Evolutionary conservation across 495 filamentous ascomycete genomes (phyloP).

Genomic region (Penicillium argentinense): DNA sequence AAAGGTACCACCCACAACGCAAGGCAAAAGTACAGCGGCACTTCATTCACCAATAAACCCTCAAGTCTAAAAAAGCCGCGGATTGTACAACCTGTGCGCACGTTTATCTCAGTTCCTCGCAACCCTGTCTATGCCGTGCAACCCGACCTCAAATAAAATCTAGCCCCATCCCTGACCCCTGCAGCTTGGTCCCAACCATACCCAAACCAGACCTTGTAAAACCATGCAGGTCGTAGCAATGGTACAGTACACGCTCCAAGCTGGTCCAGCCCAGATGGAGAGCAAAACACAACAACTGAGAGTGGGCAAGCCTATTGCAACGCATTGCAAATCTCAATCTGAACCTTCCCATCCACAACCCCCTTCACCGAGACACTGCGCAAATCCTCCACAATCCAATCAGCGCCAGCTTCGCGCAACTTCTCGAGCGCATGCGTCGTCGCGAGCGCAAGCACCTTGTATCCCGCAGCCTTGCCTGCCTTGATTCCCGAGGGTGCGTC

Average conservation of each 20-base stretch:
- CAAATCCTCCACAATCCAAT: constrained; percentile 87
- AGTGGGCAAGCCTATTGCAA: constrained; percentile 31
- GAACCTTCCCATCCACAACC: constrained; percentile 51
- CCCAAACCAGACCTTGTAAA: too few species aligned
- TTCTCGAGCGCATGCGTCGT: constrained; percentile 79
- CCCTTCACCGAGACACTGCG: constrained; percentile 61
- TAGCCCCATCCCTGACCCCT: constrained; percentile 4
- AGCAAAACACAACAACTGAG: background rate
- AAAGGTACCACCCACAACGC: background rate
- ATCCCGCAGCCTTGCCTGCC: constrained; percentile 86
- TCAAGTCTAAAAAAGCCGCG: background rate
- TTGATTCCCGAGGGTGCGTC: constrained; percentile 90
- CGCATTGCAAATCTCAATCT: constrained; percentile 52
- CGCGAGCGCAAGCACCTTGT: constrained; percentile 80
- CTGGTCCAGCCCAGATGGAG: too few species aligned
- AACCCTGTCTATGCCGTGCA: constrained; percentile 9
- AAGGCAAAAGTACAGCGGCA: background rate
- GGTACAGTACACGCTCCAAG: too few species aligned
- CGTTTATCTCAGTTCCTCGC: constrained; percentile 4
- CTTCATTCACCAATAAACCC: background rate
- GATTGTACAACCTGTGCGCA: constrained; percentile 10
- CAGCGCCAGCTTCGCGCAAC: constrained; percentile 70
- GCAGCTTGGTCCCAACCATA: too few species aligned
- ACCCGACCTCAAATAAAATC: constrained; percentile 1
- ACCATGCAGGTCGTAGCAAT: too few species aligned